These are phyloP conservation scores for Rosellinia necatrix DNA, from an alignment of 2,329 filamentous ascomycete genomes.

Conservation along the genomic window DNA sequence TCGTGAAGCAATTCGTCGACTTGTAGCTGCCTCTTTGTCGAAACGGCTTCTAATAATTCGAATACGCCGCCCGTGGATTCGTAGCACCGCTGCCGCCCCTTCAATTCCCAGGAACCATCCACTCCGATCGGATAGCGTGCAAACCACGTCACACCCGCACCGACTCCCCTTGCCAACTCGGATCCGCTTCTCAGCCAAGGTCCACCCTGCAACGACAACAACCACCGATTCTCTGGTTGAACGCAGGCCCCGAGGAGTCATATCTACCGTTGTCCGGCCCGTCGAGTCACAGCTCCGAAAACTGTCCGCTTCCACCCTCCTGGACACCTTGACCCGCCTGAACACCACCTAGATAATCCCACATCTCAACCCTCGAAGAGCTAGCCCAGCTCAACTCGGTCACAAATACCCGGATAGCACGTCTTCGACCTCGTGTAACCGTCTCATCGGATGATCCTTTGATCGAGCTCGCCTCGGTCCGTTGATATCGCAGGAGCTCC, in stretches of 20 bases:
- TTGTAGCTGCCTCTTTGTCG: slow-evolving; percentile 34
- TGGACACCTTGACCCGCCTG: slow-evolving; percentile 16
- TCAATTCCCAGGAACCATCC: slow-evolving; percentile 24
- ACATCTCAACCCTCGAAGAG: slow-evolving; percentile 19
- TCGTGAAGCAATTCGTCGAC: too few relatives aligned
- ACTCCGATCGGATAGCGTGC: slow-evolving; percentile 32
- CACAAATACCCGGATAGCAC: slow-evolving; percentile 21
- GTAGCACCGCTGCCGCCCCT: slow-evolving; percentile 27
- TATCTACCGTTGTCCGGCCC: slow-evolving; percentile 52
- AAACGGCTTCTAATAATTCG: slow-evolving; percentile 32
- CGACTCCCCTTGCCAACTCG: slow-evolving; percentile 37
- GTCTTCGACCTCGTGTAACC: slow-evolving; percentile 24
- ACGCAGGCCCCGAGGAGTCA: slow-evolving; percentile 49
- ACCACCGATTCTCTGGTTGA: slow-evolving; percentile 28
- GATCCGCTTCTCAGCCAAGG: slow-evolving; percentile 37
- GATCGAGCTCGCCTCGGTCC: slow-evolving; percentile 34
- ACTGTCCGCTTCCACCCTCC: slow-evolving; percentile 41
- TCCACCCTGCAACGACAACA: slow-evolving; percentile 32
- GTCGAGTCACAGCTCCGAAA: slow-evolving; percentile 40
- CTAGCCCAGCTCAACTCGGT: slow-evolving; percentile 30
- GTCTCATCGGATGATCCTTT: slow-evolving; percentile 37
- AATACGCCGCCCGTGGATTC: slow-evolving; percentile 25
- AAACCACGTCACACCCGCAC: slow-evolving; percentile 42
- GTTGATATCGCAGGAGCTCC: slow-evolving; percentile 37
- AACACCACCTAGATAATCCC: slow-evolving; percentile 15